Conservation (phyloP, 2,329 filamentous ascomycete species). For the Elsinoe necatrix region DNA sequence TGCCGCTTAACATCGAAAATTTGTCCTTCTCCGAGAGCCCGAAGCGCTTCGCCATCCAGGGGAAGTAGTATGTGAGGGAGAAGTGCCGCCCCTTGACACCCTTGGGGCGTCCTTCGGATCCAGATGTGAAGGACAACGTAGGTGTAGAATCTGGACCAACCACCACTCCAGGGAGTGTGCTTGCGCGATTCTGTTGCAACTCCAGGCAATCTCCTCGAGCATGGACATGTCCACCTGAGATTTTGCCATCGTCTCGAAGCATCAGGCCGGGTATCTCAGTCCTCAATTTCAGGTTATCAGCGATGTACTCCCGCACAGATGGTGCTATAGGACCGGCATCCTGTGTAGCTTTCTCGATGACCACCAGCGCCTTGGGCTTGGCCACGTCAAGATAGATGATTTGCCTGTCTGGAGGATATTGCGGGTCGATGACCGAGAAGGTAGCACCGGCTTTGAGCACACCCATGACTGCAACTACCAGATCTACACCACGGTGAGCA, state of each 20-base stretch:
- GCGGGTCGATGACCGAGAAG: conserved; percentile 64
- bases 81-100: conserved; percentile 84
- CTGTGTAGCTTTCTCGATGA: conserved; percentile 62
- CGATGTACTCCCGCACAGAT: conserved; percentile 59
- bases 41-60: conserved; percentile 87
- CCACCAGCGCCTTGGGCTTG: conserved; percentile 61
- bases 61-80: conserved; percentile 75
- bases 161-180: conserved; percentile 57
- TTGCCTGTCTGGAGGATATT: conserved; percentile 72
- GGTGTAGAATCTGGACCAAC: conserved; percentile 80
- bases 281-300: conserved; percentile 62
- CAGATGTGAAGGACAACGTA: conserved; percentile 56
- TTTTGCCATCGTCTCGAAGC: conserved; percentile 59
- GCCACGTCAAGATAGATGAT: conserved; percentile 77
- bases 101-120: conserved; percentile 71
- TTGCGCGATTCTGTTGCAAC: conserved; percentile 43
- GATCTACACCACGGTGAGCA: conserved; percentile 71
- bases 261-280: conserved; percentile 66
- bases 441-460: conserved; percentile 50
- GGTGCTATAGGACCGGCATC: conserved; percentile 57
- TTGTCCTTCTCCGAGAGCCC: conserved; percentile 60
- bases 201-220: conserved; percentile 59
- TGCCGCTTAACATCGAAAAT: conserved; percentile 79
- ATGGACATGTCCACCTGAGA: conserved; percentile 59
- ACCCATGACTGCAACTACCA: conserved; percentile 75